A percentile compares a stretch with the other conserved stretches of the same genome.
Evolutionary conservation across 176 grass and related monocot genomes (phyloP).

Genomic region (Elymus sibiricus): DNA sequence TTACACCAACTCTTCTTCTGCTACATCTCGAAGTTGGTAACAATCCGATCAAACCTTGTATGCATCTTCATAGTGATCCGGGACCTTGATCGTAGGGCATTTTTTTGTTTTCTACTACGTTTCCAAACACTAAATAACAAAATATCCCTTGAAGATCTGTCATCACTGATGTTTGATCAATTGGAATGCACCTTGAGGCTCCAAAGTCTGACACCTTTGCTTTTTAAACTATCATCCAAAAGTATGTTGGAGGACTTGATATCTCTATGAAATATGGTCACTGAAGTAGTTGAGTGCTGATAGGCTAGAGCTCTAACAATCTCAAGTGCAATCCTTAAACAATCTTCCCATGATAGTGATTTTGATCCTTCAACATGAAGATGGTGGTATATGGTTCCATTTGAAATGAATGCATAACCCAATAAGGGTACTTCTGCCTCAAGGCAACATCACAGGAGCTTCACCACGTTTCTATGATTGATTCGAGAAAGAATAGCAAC

Average conservation of each 20-base stretch:
- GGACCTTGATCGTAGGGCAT: too few relatives aligned
- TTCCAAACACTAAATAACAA: constrained; percentile 29
- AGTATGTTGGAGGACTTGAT: constrained; percentile 57
- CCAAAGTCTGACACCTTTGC: constrained; percentile 59
- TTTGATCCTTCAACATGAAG: constrained; percentile 15
- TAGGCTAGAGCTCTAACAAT: constrained; percentile 39
- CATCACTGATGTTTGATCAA: constrained; percentile 31
- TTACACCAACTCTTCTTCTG: too few relatives aligned
- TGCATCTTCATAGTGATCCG: too few relatives aligned
- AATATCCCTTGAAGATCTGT: constrained; percentile 45
- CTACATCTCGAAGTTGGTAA: too few relatives aligned
- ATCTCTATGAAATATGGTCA: constrained; percentile 51
- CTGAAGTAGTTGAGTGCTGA: constrained; percentile 32
- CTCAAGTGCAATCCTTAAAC: constrained; percentile 45
- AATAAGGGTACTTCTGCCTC: constrained; percentile 48
- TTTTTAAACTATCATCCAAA: constrained; percentile 39
- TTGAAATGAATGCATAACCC: constrained; percentile 65
- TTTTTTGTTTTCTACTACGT: too few relatives aligned
- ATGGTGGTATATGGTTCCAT: constrained; percentile 36
- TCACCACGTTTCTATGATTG: constrained; percentile 58
- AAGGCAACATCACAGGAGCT: constrained; percentile 49
- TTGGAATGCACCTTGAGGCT: constrained; percentile 43
- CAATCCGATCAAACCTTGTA: too few relatives aligned
- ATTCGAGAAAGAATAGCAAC: constrained; percentile 46
- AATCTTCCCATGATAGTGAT: constrained; percentile 31